Conservation (phyloP, 2,329 filamentous ascomycete genomes). For the Colletotrichum siamense region DNA sequence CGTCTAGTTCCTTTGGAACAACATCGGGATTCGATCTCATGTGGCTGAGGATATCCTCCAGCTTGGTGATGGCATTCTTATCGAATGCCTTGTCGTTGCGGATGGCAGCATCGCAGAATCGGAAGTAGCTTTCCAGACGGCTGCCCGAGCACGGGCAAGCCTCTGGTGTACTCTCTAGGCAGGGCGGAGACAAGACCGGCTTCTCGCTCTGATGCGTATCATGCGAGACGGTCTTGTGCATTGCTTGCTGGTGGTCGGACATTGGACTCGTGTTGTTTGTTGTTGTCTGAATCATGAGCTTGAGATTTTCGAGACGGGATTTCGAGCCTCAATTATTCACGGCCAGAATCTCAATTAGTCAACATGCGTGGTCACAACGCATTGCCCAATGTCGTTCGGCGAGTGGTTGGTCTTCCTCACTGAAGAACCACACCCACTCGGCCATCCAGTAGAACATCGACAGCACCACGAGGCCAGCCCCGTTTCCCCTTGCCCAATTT, state of each 20-base stretch:
- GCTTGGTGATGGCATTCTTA: neutral
- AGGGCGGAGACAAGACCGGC: neutral
- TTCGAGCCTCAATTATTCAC: neutral
- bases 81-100: neutral
- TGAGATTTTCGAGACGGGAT: neutral
- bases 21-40: constrained; percentile 1
- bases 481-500: neutral
- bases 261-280: neutral
- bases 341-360: neutral
- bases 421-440: neutral
- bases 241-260: neutral
- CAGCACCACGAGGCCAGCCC: neutral
- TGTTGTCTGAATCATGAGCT: neutral
- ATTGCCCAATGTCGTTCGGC: neutral
- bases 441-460: neutral
- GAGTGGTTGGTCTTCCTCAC: neutral
- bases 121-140: neutral
- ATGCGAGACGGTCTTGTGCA: neutral
- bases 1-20: neutral
- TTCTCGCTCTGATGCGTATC: neutral
- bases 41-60: neutral
- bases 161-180: neutral
- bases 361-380: neutral
- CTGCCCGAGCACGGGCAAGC: neutral
- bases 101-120: constrained; percentile 1